Base-by-base conservation (phyloP, 78 protist species). In the Fonticula alba region DNA sequence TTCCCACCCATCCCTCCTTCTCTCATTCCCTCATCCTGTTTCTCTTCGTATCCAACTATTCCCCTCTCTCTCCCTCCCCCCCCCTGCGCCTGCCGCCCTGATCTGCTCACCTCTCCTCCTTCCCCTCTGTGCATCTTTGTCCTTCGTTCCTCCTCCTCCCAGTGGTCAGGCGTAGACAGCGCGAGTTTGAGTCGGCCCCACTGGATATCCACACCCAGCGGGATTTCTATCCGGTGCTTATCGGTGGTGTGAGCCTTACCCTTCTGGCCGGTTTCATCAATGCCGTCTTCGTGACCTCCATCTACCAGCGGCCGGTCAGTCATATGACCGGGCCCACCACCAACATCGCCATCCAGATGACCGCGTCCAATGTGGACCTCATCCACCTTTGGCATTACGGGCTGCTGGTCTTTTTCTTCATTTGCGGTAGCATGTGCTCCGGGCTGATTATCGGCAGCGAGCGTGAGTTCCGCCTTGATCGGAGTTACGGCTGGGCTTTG, bases 321-420 rank as follows among this genome's bases (percentile, higher is more conserved):
- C 71, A 66, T 27, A 7, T 49, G 43, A 51, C 71, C 10, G 71
- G 71, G 15, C 29, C 56, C 11, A 51, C 57, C 26, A 29, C 71
- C 7, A 26, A 52, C 35, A 17, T 50, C 40, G 71, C 56, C 47
- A 10, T 43, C 19, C 4, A 1, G 22, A 22, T 40, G 31, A 32
- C 47, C n/a, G 36, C 6, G 29, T 11, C 3, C 56, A 14, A 61
- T 31, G 14, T 2, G 29, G 20, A 29, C 31, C 19, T 1, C 43
- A 33, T 35, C 38, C 20, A 2, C 24, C 38, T 2, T 6, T 5
- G 1, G 15, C 43, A 47, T 19, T 7, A n/a, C 47, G 43, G 54
- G 20, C 47, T 64, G 24, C 33, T 64, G 6, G 15, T 43, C 43
- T 54, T 54, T 41, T 3, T 50, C 7, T 29, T 64, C 43, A 35